Conservation (phyloP, 345 rosid genomes). For the Fremontodendron californicum region DNA sequence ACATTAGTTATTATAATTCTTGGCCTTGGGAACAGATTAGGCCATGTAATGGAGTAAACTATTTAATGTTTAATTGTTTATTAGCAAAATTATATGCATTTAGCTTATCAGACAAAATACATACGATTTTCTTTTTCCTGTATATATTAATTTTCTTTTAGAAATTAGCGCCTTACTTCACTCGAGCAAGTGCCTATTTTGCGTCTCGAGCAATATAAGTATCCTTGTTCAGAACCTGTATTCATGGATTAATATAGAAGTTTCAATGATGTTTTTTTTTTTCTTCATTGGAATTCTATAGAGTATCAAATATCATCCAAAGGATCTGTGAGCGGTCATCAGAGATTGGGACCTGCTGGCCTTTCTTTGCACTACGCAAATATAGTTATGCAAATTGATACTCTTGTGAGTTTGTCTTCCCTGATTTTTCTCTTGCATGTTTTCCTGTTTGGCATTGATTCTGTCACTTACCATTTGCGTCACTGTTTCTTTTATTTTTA, state of each 20-base stretch:
- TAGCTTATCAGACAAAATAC: not conserved
- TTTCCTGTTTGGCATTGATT: slow-evolving; percentile 12
- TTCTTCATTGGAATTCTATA: not conserved
- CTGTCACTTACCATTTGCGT: not conserved
- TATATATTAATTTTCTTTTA: not conserved
- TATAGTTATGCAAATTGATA: slow-evolving; percentile 70
- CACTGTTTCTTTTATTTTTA: not conserved
- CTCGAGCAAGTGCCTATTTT: not conserved
- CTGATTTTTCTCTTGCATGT: slow-evolving; percentile 14
- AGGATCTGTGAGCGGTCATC: slow-evolving; percentile 30
- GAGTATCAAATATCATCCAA: slow-evolving; percentile 15
- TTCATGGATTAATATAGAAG: not conserved
- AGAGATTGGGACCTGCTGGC: slow-evolving; percentile 73
- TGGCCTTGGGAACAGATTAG: not conserved
- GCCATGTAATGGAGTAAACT: not conserved
- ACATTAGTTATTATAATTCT: not conserved
- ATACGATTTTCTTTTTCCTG: not conserved
- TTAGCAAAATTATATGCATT: not conserved
- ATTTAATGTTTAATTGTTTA: not conserved
- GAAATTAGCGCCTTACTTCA: not conserved
- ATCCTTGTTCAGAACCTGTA: not conserved
- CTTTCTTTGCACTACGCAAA: slow-evolving; percentile 90
- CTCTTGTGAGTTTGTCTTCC: slow-evolving; percentile 50
- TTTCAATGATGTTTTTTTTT: not conserved
- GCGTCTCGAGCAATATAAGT: not conserved